phyloP scores from a whole-genome alignment of 352 stramenopile genomes.

The Globisporangium orthogonon region DNA sequence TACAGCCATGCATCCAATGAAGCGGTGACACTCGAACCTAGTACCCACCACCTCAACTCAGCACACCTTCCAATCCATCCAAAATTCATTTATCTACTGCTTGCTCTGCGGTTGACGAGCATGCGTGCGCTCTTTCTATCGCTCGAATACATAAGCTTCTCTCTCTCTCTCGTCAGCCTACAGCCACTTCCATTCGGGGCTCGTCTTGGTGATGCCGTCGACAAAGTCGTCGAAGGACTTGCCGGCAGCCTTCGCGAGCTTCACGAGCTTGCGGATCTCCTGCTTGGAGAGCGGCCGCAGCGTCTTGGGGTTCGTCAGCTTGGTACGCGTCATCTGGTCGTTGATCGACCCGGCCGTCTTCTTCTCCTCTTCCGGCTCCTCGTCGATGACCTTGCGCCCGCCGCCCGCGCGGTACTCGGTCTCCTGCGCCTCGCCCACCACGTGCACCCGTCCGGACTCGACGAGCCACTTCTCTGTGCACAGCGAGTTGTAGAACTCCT shows the following conservation, averaged over 20 bases:
- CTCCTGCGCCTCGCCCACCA: constrained; percentile 67
- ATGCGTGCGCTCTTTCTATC: neutral
- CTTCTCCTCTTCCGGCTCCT: constrained; percentile 34
- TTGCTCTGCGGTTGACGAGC: neutral
- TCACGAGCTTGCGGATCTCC: constrained; percentile 1
- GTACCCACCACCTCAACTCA: too few species aligned
- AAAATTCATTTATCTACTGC: too few species aligned
- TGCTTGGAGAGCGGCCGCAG: constrained; percentile 5
- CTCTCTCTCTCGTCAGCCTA: neutral
- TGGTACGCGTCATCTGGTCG: constrained; percentile 2
- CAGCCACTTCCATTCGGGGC: constrained; percentile 5
- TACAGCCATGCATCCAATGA: too few species aligned
- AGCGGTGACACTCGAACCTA: too few species aligned
- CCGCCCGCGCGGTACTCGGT: constrained; percentile 62
- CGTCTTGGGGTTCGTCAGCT: constrained; percentile 6
- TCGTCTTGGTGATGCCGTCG: constrained; percentile 1
- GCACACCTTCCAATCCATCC: too few species aligned
- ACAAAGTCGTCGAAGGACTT: constrained; percentile 6
- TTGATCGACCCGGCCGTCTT: constrained; percentile 12
- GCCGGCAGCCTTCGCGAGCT: constrained; percentile 6
- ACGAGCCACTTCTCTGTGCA: too few species aligned
- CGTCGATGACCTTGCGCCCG: constrained; percentile 56
- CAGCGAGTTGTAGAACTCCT: too few species aligned
- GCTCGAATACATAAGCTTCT: neutral
- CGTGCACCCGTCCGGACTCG: constrained; percentile 46